Percentiles rank a stretch among this genome's conserved stretches.
Evolutionary conservation across 306 rosid species (phyloP).

Genomic region (Pyrus communis): DNA sequence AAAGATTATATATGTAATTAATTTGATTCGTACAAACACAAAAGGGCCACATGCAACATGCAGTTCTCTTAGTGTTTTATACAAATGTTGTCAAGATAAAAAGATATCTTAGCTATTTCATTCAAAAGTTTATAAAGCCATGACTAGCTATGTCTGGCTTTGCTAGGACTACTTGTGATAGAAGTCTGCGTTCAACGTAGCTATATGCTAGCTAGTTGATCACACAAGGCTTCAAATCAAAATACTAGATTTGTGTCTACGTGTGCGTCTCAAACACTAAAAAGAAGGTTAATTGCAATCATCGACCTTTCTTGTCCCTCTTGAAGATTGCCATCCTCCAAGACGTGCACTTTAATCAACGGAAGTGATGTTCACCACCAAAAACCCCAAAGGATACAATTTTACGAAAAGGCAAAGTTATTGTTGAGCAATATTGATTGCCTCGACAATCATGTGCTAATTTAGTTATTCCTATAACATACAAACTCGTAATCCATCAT

Average conservation of each 20-base stretch:
- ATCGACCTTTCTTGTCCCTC: neutral
- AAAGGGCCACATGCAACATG: neutral
- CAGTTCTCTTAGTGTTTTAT: neutral
- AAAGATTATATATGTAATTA: neutral
- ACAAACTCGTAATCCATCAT: neutral
- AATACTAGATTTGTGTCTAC: neutral
- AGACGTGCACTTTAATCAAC: neutral
- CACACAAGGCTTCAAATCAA: neutral
- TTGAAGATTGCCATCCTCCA: neutral
- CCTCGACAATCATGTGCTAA: neutral
- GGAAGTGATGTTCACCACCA: neutral
- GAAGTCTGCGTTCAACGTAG: neutral
- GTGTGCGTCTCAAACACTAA: constrained; percentile 8
- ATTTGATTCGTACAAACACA: neutral
- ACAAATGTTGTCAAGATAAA: neutral
- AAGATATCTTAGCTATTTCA: neutral
- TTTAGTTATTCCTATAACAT: neutral
- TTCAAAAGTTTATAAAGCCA: neutral
- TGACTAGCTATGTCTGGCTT: neutral
- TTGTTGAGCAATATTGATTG: neutral
- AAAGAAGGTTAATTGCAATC: neutral
- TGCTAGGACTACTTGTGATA: neutral
- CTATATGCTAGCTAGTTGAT: neutral
- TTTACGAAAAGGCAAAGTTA: neutral
- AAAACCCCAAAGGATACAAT: neutral